These are phyloP conservation scores for Botrytis elliptica DNA, from an alignment of 2,329 filamentous ascomycete genomes.

Conservation along the genomic window DNA sequence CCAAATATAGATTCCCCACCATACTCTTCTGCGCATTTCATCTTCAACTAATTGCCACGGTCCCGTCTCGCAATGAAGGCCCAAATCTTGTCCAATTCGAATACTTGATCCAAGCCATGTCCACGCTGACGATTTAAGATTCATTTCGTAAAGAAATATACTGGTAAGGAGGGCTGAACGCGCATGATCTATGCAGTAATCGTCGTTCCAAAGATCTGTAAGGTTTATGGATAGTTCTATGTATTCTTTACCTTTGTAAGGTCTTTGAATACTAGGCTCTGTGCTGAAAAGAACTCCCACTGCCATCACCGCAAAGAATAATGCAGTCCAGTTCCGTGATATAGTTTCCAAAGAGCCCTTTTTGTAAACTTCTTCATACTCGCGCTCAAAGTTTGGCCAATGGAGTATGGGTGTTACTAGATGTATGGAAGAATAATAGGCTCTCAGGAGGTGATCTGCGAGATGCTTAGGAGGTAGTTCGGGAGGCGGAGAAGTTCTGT, in stretches of 20 bases:
- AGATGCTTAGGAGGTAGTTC: constrained; percentile 68
- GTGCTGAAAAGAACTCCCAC: constrained; percentile 74
- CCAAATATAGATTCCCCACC: constrained; percentile 92
- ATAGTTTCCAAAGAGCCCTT: constrained; percentile 58
- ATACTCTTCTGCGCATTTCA: constrained; percentile 83
- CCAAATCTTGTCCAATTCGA: constrained; percentile 78
- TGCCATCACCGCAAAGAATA: constrained; percentile 81
- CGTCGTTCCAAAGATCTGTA: constrained; percentile 79
- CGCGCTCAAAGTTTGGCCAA: constrained; percentile 77
- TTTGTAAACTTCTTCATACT: constrained; percentile 76
- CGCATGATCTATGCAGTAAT: constrained; percentile 72
- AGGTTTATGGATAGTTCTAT: constrained; percentile 68
- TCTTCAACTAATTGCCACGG: constrained; percentile 73
- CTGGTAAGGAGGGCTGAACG: constrained; percentile 70
- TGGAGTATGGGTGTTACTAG: constrained; percentile 81
- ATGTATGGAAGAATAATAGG: constrained; percentile 77
- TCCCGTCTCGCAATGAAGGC: constrained; percentile 72
- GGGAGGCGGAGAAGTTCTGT: constrained; percentile 56
- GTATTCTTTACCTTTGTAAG: constrained; percentile 60
- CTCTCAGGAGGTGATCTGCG: constrained; percentile 69
- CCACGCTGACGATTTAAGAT: constrained; percentile 81
- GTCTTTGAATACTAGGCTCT: constrained; percentile 53
- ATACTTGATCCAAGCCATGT: constrained; percentile 81
- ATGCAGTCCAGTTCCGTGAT: constrained; percentile 69
- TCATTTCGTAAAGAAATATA: constrained; percentile 81